These are phyloP conservation scores for Phycomyces blakesleeanus DNA, from an alignment of 192 early-diverging fungal genomes.

Conservation along the genomic window DNA sequence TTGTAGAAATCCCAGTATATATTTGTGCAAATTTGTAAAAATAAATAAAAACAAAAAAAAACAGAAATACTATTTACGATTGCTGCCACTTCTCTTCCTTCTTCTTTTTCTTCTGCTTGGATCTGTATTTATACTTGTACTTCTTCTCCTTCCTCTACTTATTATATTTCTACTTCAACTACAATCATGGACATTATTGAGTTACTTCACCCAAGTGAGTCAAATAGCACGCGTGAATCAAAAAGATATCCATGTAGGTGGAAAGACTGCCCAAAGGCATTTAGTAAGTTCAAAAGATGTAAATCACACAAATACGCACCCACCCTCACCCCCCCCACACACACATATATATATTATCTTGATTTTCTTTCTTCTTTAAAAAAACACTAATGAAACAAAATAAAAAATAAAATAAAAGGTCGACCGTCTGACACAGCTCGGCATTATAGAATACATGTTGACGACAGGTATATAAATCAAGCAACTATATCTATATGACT, in stretches of 20 bases:
- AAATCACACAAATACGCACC: no score
- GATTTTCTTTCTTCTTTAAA: no score
- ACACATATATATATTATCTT: no score
- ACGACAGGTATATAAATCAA: conserved; percentile 59
- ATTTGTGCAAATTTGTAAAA: not conserved
- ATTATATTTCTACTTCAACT: not conserved
- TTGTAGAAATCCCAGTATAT: not conserved
- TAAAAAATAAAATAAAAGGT: conserved; percentile 24
- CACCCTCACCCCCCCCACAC: no score
- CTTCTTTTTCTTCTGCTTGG: not conserved
- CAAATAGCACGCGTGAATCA: not conserved
- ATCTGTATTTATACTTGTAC: not conserved
- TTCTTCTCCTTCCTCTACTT: not conserved
- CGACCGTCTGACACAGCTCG: conserved; percentile 66
- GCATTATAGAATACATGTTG: conserved; percentile 75
- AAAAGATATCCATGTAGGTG: not conserved
- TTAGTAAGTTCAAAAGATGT: not conserved
- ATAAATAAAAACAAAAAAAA: not conserved
- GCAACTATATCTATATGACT: no score
- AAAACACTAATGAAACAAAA: no score
- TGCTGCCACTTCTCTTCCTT: no score
- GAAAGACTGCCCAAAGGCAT: not conserved
- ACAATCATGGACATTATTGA: not conserved
- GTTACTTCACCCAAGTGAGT: not conserved
- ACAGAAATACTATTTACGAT: no score